phyloP scores from a whole-genome alignment of 2,329 filamentous ascomycete species.

The Arthrobotrys musiformis region DNA sequence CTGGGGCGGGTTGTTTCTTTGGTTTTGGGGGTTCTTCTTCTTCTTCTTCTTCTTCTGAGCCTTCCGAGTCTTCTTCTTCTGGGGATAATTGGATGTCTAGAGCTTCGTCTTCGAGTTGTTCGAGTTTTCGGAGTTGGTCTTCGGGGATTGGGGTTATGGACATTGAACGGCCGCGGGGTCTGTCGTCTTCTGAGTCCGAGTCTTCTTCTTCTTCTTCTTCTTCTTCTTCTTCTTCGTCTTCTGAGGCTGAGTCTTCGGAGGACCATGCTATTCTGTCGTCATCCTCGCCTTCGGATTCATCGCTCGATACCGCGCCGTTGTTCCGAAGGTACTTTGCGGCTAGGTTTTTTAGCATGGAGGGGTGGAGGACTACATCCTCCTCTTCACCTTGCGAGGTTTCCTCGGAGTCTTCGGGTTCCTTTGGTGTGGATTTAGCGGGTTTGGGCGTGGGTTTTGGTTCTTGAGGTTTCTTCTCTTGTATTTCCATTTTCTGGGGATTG shows the following conservation, averaged over 20 bases:
- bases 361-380: conserved; percentile 37
- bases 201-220: neutral
- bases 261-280: conserved; percentile 42
- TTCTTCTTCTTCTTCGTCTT: neutral
- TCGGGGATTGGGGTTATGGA: conserved; percentile 53
- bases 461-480: neutral
- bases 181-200: conserved; percentile 1
- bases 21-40: conserved; percentile 26
- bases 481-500: conserved; percentile 11
- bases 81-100: conserved; percentile 57
- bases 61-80: conserved; percentile 57
- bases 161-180: conserved; percentile 49
- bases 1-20: conserved; percentile 56
- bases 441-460: conserved; percentile 15
- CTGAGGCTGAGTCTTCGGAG: conserved; percentile 33
- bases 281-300: conserved; percentile 45
- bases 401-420: neutral
- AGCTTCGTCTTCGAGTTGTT: conserved; percentile 43
- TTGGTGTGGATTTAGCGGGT: neutral
- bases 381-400: neutral
- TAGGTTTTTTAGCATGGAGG: conserved; percentile 52
- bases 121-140: conserved; percentile 28
- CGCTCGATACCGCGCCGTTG: conserved; percentile 24
- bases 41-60: conserved; percentile 39
- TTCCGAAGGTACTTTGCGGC: conserved; percentile 53